These are phyloP conservation scores for Blastocystis sp. DNA, from an alignment of 352 stramenopile species.

Conservation along the genomic window DNA sequence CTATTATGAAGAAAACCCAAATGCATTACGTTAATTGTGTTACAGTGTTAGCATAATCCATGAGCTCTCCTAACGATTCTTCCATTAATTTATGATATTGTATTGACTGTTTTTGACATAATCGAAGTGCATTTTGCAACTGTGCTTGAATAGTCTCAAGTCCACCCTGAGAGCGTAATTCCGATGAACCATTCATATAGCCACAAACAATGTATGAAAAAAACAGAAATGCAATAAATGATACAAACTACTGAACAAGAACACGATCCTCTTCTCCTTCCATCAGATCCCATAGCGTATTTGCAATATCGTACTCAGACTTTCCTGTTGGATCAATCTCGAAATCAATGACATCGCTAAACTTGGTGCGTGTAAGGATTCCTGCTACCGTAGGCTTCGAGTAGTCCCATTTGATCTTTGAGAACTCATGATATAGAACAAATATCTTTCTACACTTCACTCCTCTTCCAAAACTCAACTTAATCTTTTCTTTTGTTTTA, in stretches of 20 bases:
- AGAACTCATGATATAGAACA: constrained; percentile 29
- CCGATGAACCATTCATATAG: too few species aligned
- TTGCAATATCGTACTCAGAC: constrained; percentile 21
- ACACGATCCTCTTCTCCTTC: constrained; percentile 19
- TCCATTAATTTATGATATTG: neutral
- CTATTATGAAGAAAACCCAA: neutral
- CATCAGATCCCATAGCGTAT: constrained; percentile 39
- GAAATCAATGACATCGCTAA: constrained; percentile 49
- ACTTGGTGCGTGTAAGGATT: neutral
- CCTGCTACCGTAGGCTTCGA: neutral
- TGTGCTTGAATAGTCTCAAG: neutral
- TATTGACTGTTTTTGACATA: neutral
- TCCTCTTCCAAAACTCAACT: neutral
- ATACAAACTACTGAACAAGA: neutral
- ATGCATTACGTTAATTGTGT: neutral
- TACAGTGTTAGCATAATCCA: neutral
- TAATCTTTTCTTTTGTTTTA: constrained; percentile 14
- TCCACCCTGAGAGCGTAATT: too few species aligned
- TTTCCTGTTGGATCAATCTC: constrained; percentile 32
- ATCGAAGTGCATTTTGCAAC: neutral
- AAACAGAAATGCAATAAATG: neutral
- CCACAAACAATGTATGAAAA: neutral
- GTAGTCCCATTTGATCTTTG: constrained; percentile 47
- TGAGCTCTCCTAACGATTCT: neutral
- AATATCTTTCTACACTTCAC: neutral